These are phyloP conservation scores for Gardenia jasminoides DNA, from an alignment of 257 asterid species.

Conservation along the genomic window DNA sequence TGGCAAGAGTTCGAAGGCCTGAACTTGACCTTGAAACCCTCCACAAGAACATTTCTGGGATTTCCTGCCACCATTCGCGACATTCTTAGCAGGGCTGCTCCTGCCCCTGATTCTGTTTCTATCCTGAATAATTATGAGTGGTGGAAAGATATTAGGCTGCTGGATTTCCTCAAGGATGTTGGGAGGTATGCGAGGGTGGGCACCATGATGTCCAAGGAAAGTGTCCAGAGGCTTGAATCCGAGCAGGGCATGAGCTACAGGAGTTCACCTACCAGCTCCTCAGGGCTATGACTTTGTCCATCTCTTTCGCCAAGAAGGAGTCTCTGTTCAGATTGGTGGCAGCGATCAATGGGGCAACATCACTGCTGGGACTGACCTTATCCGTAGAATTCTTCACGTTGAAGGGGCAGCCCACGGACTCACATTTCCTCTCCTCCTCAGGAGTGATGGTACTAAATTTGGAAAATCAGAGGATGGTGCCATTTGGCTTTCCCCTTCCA, in stretches of 20 bases:
- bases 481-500: constrained; percentile 73
- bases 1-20: constrained; percentile 78
- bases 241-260: constrained; percentile 86
- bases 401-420: constrained; percentile 53
- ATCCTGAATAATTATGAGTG: constrained; percentile 81
- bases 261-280: constrained; percentile 84
- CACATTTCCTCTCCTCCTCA: constrained; percentile 90
- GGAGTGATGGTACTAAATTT: constrained; percentile 87
- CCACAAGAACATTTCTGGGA: constrained; percentile 48
- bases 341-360: constrained; percentile 98
- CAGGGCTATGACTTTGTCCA: constrained; percentile 84
- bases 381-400: constrained; percentile 58
- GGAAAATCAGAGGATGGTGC: constrained; percentile 96
- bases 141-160: constrained; percentile 83
- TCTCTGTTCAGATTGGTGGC: constrained; percentile 87
- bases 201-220: constrained; percentile 82
- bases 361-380: constrained; percentile 89
- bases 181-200: constrained; percentile 82
- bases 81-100: constrained; percentile 39
- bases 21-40: constrained; percentile 54
- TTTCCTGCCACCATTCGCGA: constrained; percentile 40
- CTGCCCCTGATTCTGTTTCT: constrained; percentile 23
- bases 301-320: constrained; percentile 56
- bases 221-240: constrained; percentile 73
- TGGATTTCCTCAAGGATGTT: constrained; percentile 69